These are phyloP conservation scores for Boechera divaricarpa DNA, from an alignment of 345 rosid genomes.

Conservation along the genomic window DNA sequence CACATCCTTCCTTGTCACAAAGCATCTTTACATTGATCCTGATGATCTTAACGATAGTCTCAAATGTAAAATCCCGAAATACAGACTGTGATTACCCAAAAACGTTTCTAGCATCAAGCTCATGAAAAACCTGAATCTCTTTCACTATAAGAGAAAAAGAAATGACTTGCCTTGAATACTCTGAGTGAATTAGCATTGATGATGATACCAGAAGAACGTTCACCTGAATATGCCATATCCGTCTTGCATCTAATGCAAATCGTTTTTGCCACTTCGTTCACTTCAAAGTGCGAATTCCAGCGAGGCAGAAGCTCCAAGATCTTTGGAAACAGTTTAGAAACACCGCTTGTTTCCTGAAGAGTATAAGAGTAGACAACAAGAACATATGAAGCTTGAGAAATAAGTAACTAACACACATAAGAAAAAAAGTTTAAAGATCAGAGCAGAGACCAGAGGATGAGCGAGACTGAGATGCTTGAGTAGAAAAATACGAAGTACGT, in stretches of 20 bases:
- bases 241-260: constrained; percentile 14
- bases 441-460: constrained; percentile 21
- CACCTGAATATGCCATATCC: not conserved
- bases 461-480: not conserved
- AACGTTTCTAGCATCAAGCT: constrained; percentile 4
- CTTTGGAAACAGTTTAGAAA: not conserved
- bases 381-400: constrained; percentile 11
- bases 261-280: not conserved
- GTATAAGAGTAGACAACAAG: too few species aligned
- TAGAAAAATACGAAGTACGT: not conserved
- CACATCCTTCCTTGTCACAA: constrained; percentile 24
- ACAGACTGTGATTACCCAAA: constrained; percentile 6
- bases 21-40: not conserved
- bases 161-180: constrained; percentile 28
- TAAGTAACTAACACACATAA: not conserved
- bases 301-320: constrained; percentile 21
- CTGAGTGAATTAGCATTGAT: constrained; percentile 24
- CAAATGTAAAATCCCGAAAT: constrained; percentile 16
- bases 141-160: not conserved
- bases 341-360: constrained; percentile 18
- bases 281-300: constrained; percentile 18
- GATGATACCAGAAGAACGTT: constrained; percentile 20
- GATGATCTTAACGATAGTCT: constrained; percentile 12
- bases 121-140: not conserved
- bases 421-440: not conserved